Conservation (phyloP, 768 basidiomycete species). For the Lentinula guzmanii region DNA sequence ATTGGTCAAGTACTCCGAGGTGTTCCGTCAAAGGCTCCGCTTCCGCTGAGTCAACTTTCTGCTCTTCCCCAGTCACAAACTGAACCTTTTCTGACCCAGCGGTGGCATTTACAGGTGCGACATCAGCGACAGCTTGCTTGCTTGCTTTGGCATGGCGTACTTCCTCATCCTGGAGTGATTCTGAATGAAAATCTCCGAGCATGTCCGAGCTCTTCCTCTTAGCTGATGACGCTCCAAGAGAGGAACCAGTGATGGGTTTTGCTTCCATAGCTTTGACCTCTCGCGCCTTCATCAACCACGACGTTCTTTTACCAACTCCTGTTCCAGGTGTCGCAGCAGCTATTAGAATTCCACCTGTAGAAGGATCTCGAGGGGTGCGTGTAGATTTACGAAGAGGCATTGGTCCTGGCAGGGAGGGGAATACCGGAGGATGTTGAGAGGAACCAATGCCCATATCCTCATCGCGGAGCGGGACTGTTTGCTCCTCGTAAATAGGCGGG, state of each 20-base stretch:
- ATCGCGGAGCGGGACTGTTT: not conserved
- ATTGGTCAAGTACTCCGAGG: constrained; percentile 52
- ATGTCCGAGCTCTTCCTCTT: constrained; percentile 69
- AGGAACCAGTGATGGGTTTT: constrained; percentile 23
- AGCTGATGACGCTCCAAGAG: constrained; percentile 17
- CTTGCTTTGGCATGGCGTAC: constrained; percentile 42
- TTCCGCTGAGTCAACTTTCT: constrained; percentile 16
- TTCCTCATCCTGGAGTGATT: constrained; percentile 25
- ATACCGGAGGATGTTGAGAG: constrained; percentile 31
- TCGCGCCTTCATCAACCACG: constrained; percentile 75
- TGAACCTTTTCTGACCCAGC: constrained; percentile 1
- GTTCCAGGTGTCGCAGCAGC: constrained; percentile 37
- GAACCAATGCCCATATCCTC: constrained; percentile 21
- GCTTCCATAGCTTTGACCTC: constrained; percentile 66
- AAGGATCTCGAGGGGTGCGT: constrained; percentile 41
- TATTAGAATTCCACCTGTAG: constrained; percentile 18
- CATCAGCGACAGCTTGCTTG: constrained; percentile 36
- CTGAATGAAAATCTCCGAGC: constrained; percentile 15
- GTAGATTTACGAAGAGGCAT: constrained; percentile 67
- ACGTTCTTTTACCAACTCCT: constrained; percentile 59
- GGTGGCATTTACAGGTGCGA: constrained; percentile 16
- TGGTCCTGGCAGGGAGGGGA: constrained; percentile 64
- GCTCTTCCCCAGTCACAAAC: constrained; percentile 13
- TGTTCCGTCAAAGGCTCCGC: constrained; percentile 15
- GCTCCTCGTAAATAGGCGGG: not conserved